Percentiles rank a stretch among this genome's conserved stretches.
phyloP scores from a whole-genome alignment of 116 monocot species.

The Zostera marina region DNA sequence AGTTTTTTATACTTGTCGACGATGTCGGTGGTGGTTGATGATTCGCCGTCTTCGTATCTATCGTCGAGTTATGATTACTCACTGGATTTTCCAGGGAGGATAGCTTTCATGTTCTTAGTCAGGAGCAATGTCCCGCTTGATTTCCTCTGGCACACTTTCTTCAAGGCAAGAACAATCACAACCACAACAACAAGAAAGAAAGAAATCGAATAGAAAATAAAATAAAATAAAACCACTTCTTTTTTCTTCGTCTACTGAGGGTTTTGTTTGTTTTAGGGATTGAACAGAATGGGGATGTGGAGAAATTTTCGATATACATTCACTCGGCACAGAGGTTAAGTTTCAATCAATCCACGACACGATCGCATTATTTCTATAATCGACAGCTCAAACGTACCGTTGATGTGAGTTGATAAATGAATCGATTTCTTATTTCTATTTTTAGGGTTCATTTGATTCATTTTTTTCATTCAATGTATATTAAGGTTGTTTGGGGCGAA shows the following conservation, averaged over 20 bases:
- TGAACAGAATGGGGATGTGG: slow-evolving; percentile 39
- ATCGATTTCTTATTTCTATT: too few species aligned
- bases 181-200: too few species aligned
- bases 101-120: slow-evolving; percentile 78
- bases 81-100: slow-evolving; percentile 25
- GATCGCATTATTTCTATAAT: slow-evolving; percentile 50
- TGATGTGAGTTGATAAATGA: too few species aligned
- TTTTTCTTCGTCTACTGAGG: not conserved
- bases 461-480: too few species aligned
- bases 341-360: slow-evolving; percentile 48
- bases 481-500: slow-evolving; percentile 86
- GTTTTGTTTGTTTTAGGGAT: slow-evolving; percentile 5
- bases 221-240: not conserved
- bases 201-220: too few species aligned
- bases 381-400: slow-evolving; percentile 46
- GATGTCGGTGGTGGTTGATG: too few species aligned
- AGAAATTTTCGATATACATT: slow-evolving; percentile 52
- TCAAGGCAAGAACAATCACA: slow-evolving; percentile 12
- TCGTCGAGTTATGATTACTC: not conserved
- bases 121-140: slow-evolving; percentile 62
- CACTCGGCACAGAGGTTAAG: slow-evolving; percentile 67
- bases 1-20: too few species aligned
- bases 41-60: too few species aligned
- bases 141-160: slow-evolving; percentile 84
- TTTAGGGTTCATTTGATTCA: too few species aligned